Evolutionary conservation across 108 stramenopile species (phyloP), one percentile per base, ranked within the genome.

Genomic region (Chaetoceros tenuissimus): DNA sequence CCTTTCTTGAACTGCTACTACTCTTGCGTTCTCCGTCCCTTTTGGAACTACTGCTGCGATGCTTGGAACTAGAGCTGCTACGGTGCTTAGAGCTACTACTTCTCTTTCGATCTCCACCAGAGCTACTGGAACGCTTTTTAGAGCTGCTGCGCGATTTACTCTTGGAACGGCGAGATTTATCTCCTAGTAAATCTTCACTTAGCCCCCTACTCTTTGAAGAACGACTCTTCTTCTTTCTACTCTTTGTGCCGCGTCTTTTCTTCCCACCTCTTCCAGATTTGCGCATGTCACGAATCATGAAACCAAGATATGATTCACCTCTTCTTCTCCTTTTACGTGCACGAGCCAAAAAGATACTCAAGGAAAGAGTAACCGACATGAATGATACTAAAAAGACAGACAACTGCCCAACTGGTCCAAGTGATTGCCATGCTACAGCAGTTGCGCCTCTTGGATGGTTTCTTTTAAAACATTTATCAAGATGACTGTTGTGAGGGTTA

Each of bases 381-480:
- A 89, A 84, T 3, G 73, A 53, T 27, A 89, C 69, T 20, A 89
- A 58, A 57, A 84, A 65, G 21, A 85, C 62, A 3, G 84, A 85
- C 58, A 85, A 75, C 62, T 91, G 83, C 57, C 85, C 89, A 22
- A 87, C 73, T 1, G 73, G 53, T 43, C 89, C 86, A 47, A 92
- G 86, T 31, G 85, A 78, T 31, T 92, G 81, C 89, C 89, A 92
- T 24, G 75, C 85, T 54, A 85, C 77, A 1, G 84, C 84, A 0
- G 78, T 74, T 19, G 82, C 74, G 66, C 71, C 81, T 20, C 84
- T 69, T 40, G 79, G 72, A 67, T 72, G 60, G 22, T 71, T 66
- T 53, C 81, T 87, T 18, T 80, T 74, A 59, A 92, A 81, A 57
- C 89, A 92, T 31, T 73, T 85, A 47, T 92, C 89, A 47, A 92